Base-by-base conservation (phyloP, 306 rosid species). In the Morella rubra region DNA sequence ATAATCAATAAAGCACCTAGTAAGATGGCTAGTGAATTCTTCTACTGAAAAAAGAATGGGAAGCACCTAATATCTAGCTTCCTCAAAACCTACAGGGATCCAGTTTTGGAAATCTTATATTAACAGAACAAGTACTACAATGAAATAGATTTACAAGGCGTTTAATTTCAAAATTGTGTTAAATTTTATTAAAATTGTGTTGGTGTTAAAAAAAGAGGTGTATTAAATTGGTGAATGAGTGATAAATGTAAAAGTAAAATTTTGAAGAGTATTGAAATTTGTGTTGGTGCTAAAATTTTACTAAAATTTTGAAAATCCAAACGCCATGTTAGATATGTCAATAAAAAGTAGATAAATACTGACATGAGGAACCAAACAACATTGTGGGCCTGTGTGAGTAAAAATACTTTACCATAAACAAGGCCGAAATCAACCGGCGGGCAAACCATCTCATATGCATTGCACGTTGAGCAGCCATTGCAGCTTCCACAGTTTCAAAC, bases 361-460 rank as follows among this genome's bases (percentile, higher is more conserved):
- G 14, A 54, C 50, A 37, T 16, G 45, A 60, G 22, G 1, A 49
- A 44, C 51, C 32, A 32, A 44, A 69, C 44, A 49, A 77, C 19
- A 53, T 27, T 6, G 54, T 2, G 27, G 61, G 52, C 42, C 62
- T 19, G 7, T 20, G 4, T 0, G 22, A 65, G 22, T 18, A 19
- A 20, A 67, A 37, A 70, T 19, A 52, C 6, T 75, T 83, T 92
- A 96, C 99, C 99, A 96, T 85, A 89, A 84, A 96, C 70, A 88
- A 18, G 45, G 97, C 99, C 49, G 96, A 83, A 82, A 96, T 92
- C 86, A 77, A 85, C 74, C 93, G 83, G 60, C 99, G 91, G 15
- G 99, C 99, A 87, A 96, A 96, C 97, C 97, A 96, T 88, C 99
- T 87, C 86, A 82, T 40, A 78, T 96, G 97, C 99, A 96, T 96